A percentile compares a stretch with the other conserved stretches of the same genome.
These are phyloP conservation scores for Microbotryum silenes-acaulis DNA, from an alignment of 1,284 basidiomycete genomes.

Conservation along the genomic window DNA sequence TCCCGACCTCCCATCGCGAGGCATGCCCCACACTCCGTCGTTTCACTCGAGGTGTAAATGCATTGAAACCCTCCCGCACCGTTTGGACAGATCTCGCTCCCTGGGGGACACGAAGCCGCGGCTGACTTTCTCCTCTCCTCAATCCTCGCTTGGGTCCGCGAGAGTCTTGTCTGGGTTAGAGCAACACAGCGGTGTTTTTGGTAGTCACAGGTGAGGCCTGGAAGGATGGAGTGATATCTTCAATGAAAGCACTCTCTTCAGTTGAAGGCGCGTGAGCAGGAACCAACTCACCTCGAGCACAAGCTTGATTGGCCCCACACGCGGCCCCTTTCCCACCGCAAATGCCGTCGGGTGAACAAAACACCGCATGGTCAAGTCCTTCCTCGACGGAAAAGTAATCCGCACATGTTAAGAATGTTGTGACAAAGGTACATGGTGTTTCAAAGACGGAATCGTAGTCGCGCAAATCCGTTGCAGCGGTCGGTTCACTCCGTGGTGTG, in stretches of 20 bases:
- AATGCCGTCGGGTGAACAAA: slow-evolving; percentile 17
- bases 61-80: slow-evolving; percentile 22
- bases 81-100: slow-evolving; percentile 10
- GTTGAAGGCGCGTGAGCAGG: neutral
- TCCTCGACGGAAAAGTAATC: slow-evolving; percentile 14
- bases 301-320: slow-evolving; percentile 16
- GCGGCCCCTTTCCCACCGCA: slow-evolving; percentile 19
- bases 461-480: no score
- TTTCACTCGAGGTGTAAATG: slow-evolving; percentile 10
- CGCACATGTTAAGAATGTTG: slow-evolving; percentile 12
- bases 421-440: slow-evolving; percentile 2
- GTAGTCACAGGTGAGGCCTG: slow-evolving; percentile 21
- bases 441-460: slow-evolving; percentile 11
- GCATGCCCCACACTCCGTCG: slow-evolving; percentile 20
- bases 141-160: neutral
- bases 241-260: no score
- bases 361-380: slow-evolving; percentile 22
- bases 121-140: slow-evolving; percentile 15
- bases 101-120: slow-evolving; percentile 6
- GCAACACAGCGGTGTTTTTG: slow-evolving; percentile 13
- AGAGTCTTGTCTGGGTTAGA: slow-evolving; percentile 1
- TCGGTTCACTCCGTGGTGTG: no score
- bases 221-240: neutral
- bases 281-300: slow-evolving; percentile 8
- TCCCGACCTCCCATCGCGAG: slow-evolving; percentile 8